Conservation (phyloP, 2,329 filamentous ascomycete genomes). For the Monosporascus sp. region DNA sequence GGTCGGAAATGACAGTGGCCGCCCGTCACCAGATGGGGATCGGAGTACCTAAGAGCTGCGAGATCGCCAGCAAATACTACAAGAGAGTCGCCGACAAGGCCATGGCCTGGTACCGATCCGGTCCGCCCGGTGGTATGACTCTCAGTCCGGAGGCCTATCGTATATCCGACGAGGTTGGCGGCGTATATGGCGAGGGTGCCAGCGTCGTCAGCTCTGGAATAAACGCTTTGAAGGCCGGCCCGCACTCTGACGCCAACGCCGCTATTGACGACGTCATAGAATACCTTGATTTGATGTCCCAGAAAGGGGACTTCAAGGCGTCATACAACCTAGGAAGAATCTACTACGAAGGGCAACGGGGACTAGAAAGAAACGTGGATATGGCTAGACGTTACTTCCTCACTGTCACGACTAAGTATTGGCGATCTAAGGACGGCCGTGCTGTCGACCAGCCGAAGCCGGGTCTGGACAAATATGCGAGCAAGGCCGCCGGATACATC, state of each 20-base stretch:
- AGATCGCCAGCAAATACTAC: slow-evolving; percentile 81
- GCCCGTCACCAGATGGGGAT: slow-evolving; percentile 83
- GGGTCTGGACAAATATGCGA: slow-evolving; percentile 70
- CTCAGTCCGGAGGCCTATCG: slow-evolving; percentile 75
- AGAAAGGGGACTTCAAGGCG: slow-evolving; percentile 83
- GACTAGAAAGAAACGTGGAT: slow-evolving; percentile 65
- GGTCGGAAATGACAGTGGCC: slow-evolving; percentile 89
- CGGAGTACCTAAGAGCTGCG: slow-evolving; percentile 78
- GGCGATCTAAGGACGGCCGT: slow-evolving; percentile 69
- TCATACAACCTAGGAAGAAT: slow-evolving; percentile 81
- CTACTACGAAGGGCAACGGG: slow-evolving; percentile 80
- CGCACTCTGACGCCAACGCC: slow-evolving; percentile 75
- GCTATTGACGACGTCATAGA: slow-evolving; percentile 91
- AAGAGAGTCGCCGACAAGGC: slow-evolving; percentile 91
- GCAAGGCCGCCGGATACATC: slow-evolving; percentile 80
- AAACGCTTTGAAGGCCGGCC: slow-evolving; percentile 68
- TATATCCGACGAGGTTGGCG: slow-evolving; percentile 84
- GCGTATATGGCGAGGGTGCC: slow-evolving; percentile 91
- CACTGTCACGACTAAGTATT: slow-evolving; percentile 73
- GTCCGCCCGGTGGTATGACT: slow-evolving; percentile 79
- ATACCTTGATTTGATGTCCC: slow-evolving; percentile 83
- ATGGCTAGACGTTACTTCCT: slow-evolving; percentile 77
- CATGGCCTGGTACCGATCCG: slow-evolving; percentile 79
- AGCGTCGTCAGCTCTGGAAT: slow-evolving; percentile 82
- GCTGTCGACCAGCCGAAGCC: slow-evolving; percentile 62